Base-by-base conservation (phyloP, 2,329 filamentous ascomycete species). In the Ophiostoma perfectum region DNA sequence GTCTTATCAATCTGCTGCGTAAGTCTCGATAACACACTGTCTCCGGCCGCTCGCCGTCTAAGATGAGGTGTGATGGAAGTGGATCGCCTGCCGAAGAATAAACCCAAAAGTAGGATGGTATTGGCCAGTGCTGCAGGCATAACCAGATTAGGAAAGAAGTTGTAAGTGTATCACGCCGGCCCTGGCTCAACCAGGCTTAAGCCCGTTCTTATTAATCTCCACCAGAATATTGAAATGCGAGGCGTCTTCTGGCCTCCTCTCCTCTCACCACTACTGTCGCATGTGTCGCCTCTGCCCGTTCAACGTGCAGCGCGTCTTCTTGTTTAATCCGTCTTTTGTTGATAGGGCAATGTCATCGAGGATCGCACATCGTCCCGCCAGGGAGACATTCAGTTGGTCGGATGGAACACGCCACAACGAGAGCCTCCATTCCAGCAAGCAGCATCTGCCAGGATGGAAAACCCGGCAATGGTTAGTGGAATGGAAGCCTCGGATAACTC, bases 81-180 rank as follows among this genome's bases (percentile, higher is more conserved):
- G 60, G 39, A 5, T 18, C 9, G 16, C 5, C 8, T 42, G 4
- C 18, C 7, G 3, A 42, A 27, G 8, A 18, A 18, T 44, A 44
- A 3, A 2, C 41, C 14, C 16, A 11, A 16, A 58, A 66, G 5
- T 16, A 52, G 41, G 4, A 55, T 39, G 39, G n/a, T 18, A 55
- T 42, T 62, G 58, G 60, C 5, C 27, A 11, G 55, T 11, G 11
- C 38, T 42, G 39, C n/a, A 16, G n/a, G 42, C 42, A 39, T 14
- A 42, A 41, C 47, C 36, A 52, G 9, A 66, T 42, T 52, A 52
- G 49, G 39, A 66, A 66, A 55, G n/a, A 42, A 41, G 39, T 36
- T 58, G 49, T 44, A 66, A 44, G 60, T 63, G 60, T 63, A 9
- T 39, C 60, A 12, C 12, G 18, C 27, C 55, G 36, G 55, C 55